These are phyloP conservation scores for Shiraia bambusicola DNA, from an alignment of 2,329 filamentous ascomycete genomes.

Conservation along the genomic window DNA sequence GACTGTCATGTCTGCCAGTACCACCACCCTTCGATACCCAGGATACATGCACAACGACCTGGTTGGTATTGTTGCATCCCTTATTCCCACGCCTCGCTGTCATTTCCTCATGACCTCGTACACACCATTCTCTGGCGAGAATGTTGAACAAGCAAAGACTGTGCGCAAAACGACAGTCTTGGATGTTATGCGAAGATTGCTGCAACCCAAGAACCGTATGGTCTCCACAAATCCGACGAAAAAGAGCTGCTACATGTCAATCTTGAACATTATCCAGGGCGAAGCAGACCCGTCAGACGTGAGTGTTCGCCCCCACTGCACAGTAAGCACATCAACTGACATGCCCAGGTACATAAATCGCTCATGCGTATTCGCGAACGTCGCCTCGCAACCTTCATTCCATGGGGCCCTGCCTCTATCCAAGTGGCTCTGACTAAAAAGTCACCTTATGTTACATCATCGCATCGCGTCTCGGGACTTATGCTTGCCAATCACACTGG, in stretches of 20 bases:
- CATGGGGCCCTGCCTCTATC: conserved; percentile 96
- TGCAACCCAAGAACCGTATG: conserved; percentile 99
- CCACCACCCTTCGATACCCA: conserved; percentile 92
- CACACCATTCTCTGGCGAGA: conserved; percentile 94
- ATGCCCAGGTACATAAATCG: conserved; percentile 79
- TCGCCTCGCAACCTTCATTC: conserved; percentile 91
- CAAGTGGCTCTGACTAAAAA: conserved; percentile 96
- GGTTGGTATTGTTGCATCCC: conserved; percentile 90
- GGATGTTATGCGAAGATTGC: conserved; percentile 91
- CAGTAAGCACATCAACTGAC: conserved; percentile 7
- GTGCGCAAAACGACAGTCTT: conserved; percentile 97
- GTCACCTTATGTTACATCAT: conserved; percentile 92
- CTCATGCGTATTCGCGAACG: conserved; percentile 93
- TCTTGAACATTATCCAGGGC: conserved; percentile 97
- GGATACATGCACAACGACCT: conserved; percentile 99
- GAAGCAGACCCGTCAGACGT: conserved; percentile 96
- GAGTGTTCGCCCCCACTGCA: conserved; percentile 15
- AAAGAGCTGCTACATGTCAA: conserved; percentile 98
- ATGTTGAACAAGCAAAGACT: conserved; percentile 94
- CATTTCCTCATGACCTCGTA: conserved; percentile 99
- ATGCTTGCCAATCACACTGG: conserved; percentile 99
- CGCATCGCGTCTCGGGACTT: conserved; percentile 89
- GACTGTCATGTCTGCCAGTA: conserved; percentile 98
- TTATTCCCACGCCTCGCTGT: conserved; percentile 93
- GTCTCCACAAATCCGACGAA: conserved; percentile 93